Evolutionary conservation across 2,329 filamentous ascomycete species (phyloP).

Genomic region (Aspergillus quadricinctus): DNA sequence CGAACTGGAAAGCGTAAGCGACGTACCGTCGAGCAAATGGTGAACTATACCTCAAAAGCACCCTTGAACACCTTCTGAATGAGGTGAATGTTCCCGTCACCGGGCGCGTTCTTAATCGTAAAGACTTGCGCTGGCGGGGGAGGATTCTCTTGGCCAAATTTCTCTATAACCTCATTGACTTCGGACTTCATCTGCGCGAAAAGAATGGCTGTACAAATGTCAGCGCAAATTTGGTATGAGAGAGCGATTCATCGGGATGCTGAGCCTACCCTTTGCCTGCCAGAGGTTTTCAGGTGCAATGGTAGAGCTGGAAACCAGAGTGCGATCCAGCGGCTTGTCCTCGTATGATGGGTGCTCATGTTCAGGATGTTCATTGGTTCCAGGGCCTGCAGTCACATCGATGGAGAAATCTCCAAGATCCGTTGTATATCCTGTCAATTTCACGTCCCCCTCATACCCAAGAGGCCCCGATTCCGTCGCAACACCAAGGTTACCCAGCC

Average conservation of each 20-base stretch:
- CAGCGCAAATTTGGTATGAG: background rate
- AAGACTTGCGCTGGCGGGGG: constrained; percentile 84
- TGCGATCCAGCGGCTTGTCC: constrained; percentile 69
- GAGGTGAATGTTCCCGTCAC: constrained; percentile 72
- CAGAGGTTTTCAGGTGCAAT: constrained; percentile 68
- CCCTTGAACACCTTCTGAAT: constrained; percentile 91
- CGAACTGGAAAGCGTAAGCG: constrained; percentile 56
- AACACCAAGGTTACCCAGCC: constrained; percentile 62
- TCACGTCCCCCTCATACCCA: constrained; percentile 60
- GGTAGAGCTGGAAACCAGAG: constrained; percentile 67
- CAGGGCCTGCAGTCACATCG: constrained; percentile 67
- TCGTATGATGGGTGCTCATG: constrained; percentile 60
- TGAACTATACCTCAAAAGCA: constrained; percentile 60
- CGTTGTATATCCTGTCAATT: constrained; percentile 64
- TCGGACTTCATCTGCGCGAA: constrained; percentile 62
- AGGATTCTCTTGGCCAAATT: constrained; percentile 61
- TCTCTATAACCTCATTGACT: constrained; percentile 55
- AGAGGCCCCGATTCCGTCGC: constrained; percentile 46
- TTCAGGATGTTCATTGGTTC: constrained; percentile 54
- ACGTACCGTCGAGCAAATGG: background rate
- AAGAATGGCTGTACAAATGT: constrained; percentile 44
- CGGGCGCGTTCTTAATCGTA: constrained; percentile 61
- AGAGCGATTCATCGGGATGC: background rate
- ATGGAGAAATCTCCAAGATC: constrained; percentile 77
- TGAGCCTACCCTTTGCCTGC: constrained; percentile 66